Conservation (phyloP, 2,329 filamentous ascomycete species). For the Pseudocercospora musae region DNA sequence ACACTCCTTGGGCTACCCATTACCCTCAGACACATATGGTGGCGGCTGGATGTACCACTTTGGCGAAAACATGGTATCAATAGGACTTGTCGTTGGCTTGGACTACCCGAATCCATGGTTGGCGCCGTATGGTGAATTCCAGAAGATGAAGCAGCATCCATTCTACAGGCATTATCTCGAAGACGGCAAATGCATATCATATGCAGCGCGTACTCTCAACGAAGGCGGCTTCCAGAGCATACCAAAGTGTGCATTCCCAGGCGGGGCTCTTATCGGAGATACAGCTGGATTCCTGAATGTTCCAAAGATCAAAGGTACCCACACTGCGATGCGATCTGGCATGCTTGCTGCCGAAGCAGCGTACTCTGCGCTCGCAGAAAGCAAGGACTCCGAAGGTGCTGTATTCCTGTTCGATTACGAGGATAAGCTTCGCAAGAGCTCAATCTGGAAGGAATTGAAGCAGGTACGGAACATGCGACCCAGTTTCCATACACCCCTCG, state of each 20-base stretch:
- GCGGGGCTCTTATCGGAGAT: slow-evolving; percentile 91
- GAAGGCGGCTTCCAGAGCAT: slow-evolving; percentile 98
- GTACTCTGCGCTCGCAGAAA: slow-evolving; percentile 65
- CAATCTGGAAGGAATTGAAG: slow-evolving; percentile 90
- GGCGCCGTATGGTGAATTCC: slow-evolving; percentile 92
- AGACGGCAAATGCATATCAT: slow-evolving; percentile 95
- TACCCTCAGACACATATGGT: slow-evolving; percentile 86
- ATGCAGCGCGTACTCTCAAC: slow-evolving; percentile 84
- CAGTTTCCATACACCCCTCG: slow-evolving; percentile 83
- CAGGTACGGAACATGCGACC: slow-evolving; percentile 97
- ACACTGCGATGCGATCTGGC: slow-evolving; percentile 95
- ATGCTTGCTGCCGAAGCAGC: slow-evolving; percentile 94
- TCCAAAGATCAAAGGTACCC: slow-evolving; percentile 96
- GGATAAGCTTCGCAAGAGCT: slow-evolving; percentile 76
- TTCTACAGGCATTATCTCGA: slow-evolving; percentile 82
- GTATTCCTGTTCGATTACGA: slow-evolving; percentile 96
- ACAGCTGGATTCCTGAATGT: slow-evolving; percentile 96
- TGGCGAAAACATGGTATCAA: slow-evolving; percentile 89
- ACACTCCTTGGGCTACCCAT: slow-evolving; percentile 89
- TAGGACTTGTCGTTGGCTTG: slow-evolving; percentile 87
- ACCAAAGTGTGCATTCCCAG: slow-evolving; percentile 93
- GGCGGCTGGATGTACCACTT: slow-evolving; percentile 99
- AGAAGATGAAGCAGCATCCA: slow-evolving; percentile 98
- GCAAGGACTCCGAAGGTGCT: slow-evolving; percentile 57
- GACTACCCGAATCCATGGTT: slow-evolving; percentile 98